Percentiles rank a stretch among this genome's conserved stretches.
Evolutionary conservation across 1,139 yeast genomes (phyloP).

Genomic region (Protomyces arabidopsidicola): DNA sequence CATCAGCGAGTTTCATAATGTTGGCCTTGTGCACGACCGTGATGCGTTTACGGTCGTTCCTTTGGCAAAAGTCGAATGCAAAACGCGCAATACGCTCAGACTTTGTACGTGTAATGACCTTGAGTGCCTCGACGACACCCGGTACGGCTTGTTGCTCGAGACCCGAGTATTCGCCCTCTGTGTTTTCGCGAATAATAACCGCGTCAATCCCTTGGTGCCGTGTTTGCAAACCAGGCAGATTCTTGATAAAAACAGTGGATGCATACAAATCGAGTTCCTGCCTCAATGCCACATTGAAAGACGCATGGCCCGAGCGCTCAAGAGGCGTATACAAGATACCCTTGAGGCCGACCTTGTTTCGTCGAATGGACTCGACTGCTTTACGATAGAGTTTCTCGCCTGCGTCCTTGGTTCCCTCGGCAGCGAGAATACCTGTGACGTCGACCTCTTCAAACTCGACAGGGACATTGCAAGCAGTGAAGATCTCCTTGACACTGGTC

Average conservation of each 20-base stretch:
- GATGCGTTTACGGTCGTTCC: constrained; percentile 85
- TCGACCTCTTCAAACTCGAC: constrained; percentile 91
- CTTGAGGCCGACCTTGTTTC: constrained; percentile 95
- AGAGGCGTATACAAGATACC: constrained; percentile 92
- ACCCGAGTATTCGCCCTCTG: constrained; percentile 98
- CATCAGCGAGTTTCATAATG: constrained; percentile 98
- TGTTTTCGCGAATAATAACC: constrained; percentile 93
- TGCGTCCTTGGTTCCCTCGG: constrained; percentile 45
- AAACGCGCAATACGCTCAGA: constrained; percentile 96
- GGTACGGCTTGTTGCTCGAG: constrained; percentile 96
- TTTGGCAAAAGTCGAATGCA: constrained; percentile 91
- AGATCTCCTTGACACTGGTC: constrained; percentile 85
- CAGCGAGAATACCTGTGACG: constrained; percentile 62
- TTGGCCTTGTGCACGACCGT: constrained; percentile 99
- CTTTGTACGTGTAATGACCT: constrained; percentile 89
- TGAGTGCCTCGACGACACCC: constrained; percentile 94
- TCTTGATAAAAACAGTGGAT: constrained; percentile 85
- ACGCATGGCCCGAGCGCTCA: constrained; percentile 64
- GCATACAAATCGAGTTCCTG: constrained; percentile 95
- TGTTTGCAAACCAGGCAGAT: constrained; percentile 89
- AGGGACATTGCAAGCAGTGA: constrained; percentile 79
- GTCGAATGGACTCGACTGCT: constrained; percentile 86
- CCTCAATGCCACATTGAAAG: constrained; percentile 93
- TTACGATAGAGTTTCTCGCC: constrained; percentile 55
- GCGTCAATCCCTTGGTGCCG: constrained; percentile 84